Base-by-base conservation (phyloP, 2,329 filamentous ascomycete genomes). In the Clonostachys byssicola region DNA sequence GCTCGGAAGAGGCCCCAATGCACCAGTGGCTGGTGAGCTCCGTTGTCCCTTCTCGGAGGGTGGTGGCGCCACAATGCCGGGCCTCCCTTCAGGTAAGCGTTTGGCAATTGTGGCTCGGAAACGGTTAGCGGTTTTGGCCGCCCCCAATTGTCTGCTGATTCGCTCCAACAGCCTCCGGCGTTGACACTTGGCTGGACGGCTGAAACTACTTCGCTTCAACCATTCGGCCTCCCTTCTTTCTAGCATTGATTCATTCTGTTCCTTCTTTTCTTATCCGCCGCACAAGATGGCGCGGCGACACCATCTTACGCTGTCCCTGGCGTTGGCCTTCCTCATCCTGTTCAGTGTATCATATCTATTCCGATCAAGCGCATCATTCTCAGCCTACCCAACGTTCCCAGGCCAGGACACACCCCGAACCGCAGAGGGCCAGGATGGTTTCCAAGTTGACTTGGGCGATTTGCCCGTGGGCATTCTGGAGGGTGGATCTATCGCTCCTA, bases 401-500 rank as follows among this genome's bases (percentile, higher is more conserved):
- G 36, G 23, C 34, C 30, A 17, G 18, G 7, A 23, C 45, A 38
- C 38, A 39, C 20, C 16, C 14, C 39, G 43, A 12, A 30, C 34
- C 17, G 48, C 50, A 38, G 48, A 56, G 47, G 50, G 52, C 40
- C 51, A 59, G 45, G 54, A 55, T 49, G 41, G 34, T 9, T 67
- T 68, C 53, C 49, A 50, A 16, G 53, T 72, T 18, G 73, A 73
- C 46, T 56, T 80, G 33, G 63, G 63, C 35, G 54, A 61, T 33
- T 54, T 80, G 30, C 67, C 78, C 2, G 64, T 70, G 23, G 65
- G 65, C 40, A 65, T 86, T 16, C 71, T 90, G 18, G 74, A 76
- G 16, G 88, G 87, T 47, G 81, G 81, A 47, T 85, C 83, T 5
- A 92, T 91, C 58, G 88, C 88, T 44, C 85, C 88, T 2, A 91